Conservation (phyloP, 1,284 basidiomycete species). For the Trametes polyzona region DNA sequence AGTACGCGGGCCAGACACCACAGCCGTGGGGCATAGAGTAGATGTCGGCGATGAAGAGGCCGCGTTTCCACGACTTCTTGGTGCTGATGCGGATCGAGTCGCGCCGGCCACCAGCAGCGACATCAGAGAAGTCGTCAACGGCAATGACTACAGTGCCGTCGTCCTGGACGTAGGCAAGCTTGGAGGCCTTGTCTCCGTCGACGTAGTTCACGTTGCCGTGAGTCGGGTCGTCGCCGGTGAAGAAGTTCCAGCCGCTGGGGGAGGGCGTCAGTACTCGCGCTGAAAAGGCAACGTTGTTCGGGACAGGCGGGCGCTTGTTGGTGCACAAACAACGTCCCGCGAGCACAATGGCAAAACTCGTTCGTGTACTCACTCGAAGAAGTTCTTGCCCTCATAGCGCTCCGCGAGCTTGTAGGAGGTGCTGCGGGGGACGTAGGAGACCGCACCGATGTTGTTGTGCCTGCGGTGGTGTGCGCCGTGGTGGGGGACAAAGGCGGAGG, state of each 20-base stretch:
- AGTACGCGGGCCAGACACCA: slow-evolving; percentile 81
- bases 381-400: slow-evolving; percentile 41
- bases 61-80: slow-evolving; percentile 66
- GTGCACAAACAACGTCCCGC: no score
- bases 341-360: no score
- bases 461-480: slow-evolving; percentile 12
- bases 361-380: slow-evolving; percentile 41
- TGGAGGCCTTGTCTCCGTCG: slow-evolving; percentile 45
- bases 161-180: slow-evolving; percentile 60
- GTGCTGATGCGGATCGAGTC: slow-evolving; percentile 78
- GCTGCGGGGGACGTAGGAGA: slow-evolving; percentile 17
- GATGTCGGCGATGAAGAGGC: slow-evolving; percentile 83
- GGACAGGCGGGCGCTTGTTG: background rate
- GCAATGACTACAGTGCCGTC: slow-evolving; percentile 59
- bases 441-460: slow-evolving; percentile 10
- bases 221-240: slow-evolving; percentile 65
- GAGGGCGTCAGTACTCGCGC: background rate
- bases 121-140: slow-evolving; percentile 59
- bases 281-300: background rate
- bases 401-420: slow-evolving; percentile 39
- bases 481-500: slow-evolving; percentile 15
- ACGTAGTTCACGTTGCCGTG: slow-evolving; percentile 28
- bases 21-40: slow-evolving; percentile 79
- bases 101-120: slow-evolving; percentile 58
- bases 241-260: slow-evolving; percentile 66